Conservation (phyloP, 2,329 filamentous ascomycete genomes). For the Ploettnerulaceae sp. region DNA sequence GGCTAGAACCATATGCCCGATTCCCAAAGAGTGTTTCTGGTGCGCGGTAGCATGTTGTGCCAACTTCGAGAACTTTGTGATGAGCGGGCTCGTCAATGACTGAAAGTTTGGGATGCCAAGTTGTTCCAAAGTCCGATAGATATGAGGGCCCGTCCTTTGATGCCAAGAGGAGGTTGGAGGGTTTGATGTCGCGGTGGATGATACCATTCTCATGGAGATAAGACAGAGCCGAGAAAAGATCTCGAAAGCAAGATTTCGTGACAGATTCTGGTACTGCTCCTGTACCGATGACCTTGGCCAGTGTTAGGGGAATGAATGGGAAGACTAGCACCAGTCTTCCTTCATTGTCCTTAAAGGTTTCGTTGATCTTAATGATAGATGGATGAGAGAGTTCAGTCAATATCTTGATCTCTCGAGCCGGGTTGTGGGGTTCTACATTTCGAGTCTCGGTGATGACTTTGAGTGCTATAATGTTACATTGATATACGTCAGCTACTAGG, state of each 20-base stretch:
- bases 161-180: constrained; percentile 75
- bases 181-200: constrained; percentile 91
- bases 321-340: constrained; percentile 76
- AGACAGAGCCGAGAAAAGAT: constrained; percentile 65
- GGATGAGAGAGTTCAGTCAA: constrained; percentile 54
- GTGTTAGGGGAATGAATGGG: constrained; percentile 72
- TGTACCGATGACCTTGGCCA: constrained; percentile 61
- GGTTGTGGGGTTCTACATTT: constrained; percentile 76
- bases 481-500: constrained; percentile 79
- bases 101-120: constrained; percentile 63
- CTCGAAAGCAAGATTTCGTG: constrained; percentile 46
- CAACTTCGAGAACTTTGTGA: constrained; percentile 84
- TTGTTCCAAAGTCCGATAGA: constrained; percentile 87
- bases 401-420: constrained; percentile 72
- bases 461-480: constrained; percentile 58
- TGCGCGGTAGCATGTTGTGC: constrained; percentile 84
- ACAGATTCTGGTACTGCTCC: constrained; percentile 35
- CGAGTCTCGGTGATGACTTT: constrained; percentile 78
- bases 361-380: constrained; percentile 62
- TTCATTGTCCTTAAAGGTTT: constrained; percentile 66
- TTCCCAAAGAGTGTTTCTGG: constrained; percentile 89
- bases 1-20: constrained; percentile 60
- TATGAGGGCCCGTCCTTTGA: constrained; percentile 66
- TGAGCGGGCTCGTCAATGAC: constrained; percentile 54
- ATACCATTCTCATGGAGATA: constrained; percentile 71